These are phyloP conservation scores for Apostasia ramifera DNA, from an alignment of 106 monocot genomes.

Conservation along the genomic window DNA sequence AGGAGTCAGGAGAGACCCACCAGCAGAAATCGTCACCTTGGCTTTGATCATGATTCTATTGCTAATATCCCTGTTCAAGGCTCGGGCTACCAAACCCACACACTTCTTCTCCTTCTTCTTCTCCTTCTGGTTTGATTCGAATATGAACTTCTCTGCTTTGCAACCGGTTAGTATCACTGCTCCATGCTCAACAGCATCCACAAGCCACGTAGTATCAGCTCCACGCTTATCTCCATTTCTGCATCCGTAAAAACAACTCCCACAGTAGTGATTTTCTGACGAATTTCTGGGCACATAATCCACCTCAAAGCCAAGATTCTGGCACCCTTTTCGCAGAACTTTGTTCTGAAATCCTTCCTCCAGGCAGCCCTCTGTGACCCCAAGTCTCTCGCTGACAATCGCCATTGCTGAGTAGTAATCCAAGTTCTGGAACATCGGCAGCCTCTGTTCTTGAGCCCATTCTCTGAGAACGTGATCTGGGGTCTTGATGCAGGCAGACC, in stretches of 20 bases:
- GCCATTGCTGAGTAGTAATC: conserved; percentile 73
- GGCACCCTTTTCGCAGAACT: conserved; percentile 71
- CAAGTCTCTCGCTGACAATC: conserved; percentile 54
- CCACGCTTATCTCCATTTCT: conserved; percentile 55
- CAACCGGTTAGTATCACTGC: conserved; percentile 64
- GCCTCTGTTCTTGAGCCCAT: conserved; percentile 47
- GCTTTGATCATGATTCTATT: conserved; percentile 43
- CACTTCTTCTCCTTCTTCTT: conserved; percentile 37
- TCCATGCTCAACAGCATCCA: conserved; percentile 57
- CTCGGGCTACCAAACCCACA: conserved; percentile 37
- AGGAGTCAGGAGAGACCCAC: conserved; percentile 72
- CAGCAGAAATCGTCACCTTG: conserved; percentile 51
- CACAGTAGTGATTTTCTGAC: conserved; percentile 62
- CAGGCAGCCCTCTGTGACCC: conserved; percentile 50
- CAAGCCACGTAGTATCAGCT: conserved; percentile 74
- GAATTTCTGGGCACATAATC: conserved; percentile 55
- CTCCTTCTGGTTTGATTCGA: conserved; percentile 15
- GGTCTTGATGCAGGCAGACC: conserved; percentile 64
- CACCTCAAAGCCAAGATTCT: conserved; percentile 61
- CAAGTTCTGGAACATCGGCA: conserved; percentile 30
- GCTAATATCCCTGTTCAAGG: conserved; percentile 13
- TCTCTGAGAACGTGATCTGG: conserved; percentile 44
- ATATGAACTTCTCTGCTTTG: conserved; percentile 66
- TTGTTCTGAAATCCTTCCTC: conserved; percentile 81
- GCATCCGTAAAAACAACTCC: conserved; percentile 63